phyloP scores from a whole-genome alignment of 2,329 filamentous ascomycete species.

The Lachnellula cervina region DNA sequence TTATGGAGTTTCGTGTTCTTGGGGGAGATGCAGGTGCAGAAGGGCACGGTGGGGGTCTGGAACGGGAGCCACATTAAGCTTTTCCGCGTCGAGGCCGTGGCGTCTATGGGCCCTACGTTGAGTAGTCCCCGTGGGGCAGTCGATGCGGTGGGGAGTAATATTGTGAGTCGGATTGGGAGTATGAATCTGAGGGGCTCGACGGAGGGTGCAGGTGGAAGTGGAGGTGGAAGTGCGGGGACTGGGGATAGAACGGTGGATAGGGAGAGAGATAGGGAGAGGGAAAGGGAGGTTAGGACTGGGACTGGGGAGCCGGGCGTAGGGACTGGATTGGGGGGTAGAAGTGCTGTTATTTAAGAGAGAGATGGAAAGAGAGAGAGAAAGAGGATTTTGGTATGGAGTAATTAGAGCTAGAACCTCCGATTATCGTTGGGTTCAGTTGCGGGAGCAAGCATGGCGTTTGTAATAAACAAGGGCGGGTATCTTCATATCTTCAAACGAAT shows the following conservation, averaged over 20 bases:
- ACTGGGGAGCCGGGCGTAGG: slow-evolving; percentile 3
- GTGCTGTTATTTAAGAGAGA: not conserved
- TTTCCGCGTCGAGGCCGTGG: slow-evolving; percentile 84
- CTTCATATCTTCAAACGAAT: too few relatives aligned
- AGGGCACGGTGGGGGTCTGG: slow-evolving; percentile 88
- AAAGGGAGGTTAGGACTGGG: slow-evolving; percentile 2
- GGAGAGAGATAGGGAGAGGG: not conserved
- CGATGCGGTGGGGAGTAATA: slow-evolving; percentile 85
- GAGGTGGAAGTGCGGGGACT: slow-evolving; percentile 10
- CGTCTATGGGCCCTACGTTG: slow-evolving; percentile 72
- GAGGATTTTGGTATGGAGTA: not conserved
- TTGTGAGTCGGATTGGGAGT: slow-evolving; percentile 82
- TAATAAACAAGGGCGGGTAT: too few relatives aligned
- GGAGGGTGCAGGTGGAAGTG: not conserved
- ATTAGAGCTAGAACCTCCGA: not conserved
- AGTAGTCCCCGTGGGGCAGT: slow-evolving; percentile 85
- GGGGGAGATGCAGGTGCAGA: slow-evolving; percentile 80
- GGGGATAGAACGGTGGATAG: slow-evolving; percentile 4
- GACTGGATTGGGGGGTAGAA: slow-evolving; percentile 2
- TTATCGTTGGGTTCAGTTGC: too few relatives aligned
- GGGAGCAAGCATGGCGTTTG: too few relatives aligned
- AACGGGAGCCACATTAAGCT: slow-evolving; percentile 84
- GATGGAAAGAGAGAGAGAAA: not conserved
- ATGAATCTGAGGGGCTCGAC: slow-evolving; percentile 39
- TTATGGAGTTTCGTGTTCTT: slow-evolving; percentile 92